Evolutionary conservation across 192 early-diverging fungal genomes (phyloP), one percentile per base, ranked within the genome.

Genomic region (Coemansia sp.): DNA sequence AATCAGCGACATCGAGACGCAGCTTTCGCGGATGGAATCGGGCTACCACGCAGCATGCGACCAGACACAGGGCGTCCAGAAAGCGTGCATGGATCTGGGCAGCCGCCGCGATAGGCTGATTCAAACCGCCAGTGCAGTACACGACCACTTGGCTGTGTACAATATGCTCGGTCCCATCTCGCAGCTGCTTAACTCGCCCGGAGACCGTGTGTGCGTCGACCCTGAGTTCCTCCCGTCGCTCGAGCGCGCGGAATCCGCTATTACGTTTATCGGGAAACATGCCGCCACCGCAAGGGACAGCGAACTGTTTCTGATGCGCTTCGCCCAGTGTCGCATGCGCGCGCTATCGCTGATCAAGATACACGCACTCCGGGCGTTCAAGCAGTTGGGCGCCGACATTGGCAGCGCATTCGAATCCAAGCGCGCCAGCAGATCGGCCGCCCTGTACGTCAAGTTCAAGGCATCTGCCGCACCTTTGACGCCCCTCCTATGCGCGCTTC

Each of bases 331-430:
- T 74, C 90, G 96, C 81, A 94, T 94, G n/a, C 88, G 92, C 29
- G 92, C 90, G 7, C 88, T 99, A 75, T 89, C 95, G 20, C 76
- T 97, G 38, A 94, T 99, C 71, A 98, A 98, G 68, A 87, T 95
- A 29, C 86, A 85, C 35, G 83, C 81, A 4, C 76, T 95, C 70
- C 85, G 91, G 25, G 75, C 73, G 15, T 69, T 95, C 25, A 83
- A 67, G 43, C 25, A 43, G 9, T 54, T 72, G 61, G 45, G 33
- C 0, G 45, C 45, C 13, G 53, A 46, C 0, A 10, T 25, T 55
- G 36, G 23, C 58, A 5, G 13, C 38, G 66, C 36, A 15, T 20
- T 32, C 14, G 9, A 29, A 3, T 29, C 17, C 17, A 14, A 6
- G 34, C 53, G 20, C 17, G 22, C 17, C 3, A 25, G 49, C 48